phyloP scores from a whole-genome alignment of 2,329 filamentous ascomycete genomes.

The Epichloe typhina region DNA sequence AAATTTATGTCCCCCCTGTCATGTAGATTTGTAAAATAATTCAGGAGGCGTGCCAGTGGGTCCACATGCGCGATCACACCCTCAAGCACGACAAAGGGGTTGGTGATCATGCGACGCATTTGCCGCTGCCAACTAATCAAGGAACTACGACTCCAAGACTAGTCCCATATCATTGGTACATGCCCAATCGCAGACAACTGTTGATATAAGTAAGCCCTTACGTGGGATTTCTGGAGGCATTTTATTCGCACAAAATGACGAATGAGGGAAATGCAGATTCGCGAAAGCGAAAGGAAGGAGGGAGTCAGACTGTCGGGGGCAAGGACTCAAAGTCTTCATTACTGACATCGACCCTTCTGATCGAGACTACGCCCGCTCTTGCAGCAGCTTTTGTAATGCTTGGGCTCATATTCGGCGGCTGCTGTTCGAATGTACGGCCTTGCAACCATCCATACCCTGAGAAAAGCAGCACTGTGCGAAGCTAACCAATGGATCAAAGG shows the following conservation, averaged over 20 bases:
- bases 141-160: too few relatives aligned
- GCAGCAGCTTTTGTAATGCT: constrained; percentile 55
- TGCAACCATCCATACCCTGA: background rate
- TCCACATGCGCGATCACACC: too few relatives aligned
- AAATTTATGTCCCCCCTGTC: too few relatives aligned
- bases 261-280: background rate
- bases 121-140: too few relatives aligned
- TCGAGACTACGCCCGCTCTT: constrained; percentile 17
- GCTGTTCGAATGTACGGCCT: constrained; percentile 70
- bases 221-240: background rate
- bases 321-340: background rate
- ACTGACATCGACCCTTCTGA: background rate
- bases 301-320: background rate
- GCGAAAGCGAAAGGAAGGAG: constrained; percentile 1
- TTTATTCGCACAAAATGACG: background rate
- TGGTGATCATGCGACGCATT: too few relatives aligned
- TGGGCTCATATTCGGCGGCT: constrained; percentile 84
- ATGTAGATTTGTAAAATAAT: too few relatives aligned
- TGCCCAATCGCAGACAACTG: background rate
- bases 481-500: constrained; percentile 35
- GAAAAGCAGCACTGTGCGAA: background rate
- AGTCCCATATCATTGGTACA: background rate
- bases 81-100: too few relatives aligned
- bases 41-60: too few relatives aligned
- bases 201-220: too few relatives aligned